phyloP scores from a whole-genome alignment of 495 filamentous ascomycete genomes.

The Aspergillus heteromorphus region DNA sequence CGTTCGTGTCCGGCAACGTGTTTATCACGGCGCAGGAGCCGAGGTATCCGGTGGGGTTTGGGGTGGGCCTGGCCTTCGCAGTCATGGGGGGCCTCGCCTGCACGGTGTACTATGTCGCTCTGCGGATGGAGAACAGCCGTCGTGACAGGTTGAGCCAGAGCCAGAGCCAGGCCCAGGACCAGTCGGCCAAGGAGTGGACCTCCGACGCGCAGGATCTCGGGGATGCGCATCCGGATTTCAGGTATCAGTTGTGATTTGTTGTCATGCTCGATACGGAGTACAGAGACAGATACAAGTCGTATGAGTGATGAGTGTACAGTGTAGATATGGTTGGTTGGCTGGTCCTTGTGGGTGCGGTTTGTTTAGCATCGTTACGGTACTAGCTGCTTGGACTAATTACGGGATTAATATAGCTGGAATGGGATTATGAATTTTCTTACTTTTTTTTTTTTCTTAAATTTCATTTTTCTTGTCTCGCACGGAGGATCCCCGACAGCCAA shows the following conservation, averaged over 20 bases:
- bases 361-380: too few relatives aligned
- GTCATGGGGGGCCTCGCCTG: constrained; percentile 44
- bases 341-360: too few relatives aligned
- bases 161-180: constrained; percentile 28
- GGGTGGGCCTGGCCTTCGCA: constrained; percentile 42
- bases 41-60: constrained; percentile 45
- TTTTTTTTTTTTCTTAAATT: too few relatives aligned
- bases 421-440: too few relatives aligned
- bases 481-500: too few relatives aligned
- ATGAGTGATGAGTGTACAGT: too few relatives aligned
- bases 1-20: constrained; percentile 50
- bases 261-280: too few relatives aligned
- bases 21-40: constrained; percentile 46
- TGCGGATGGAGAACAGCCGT: constrained; percentile 43
- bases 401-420: too few relatives aligned
- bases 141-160: constrained; percentile 35
- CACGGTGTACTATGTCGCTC: constrained; percentile 35
- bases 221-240: constrained; percentile 54
- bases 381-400: too few relatives aligned
- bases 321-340: too few relatives aligned
- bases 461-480: too few relatives aligned
- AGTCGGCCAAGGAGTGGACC: constrained; percentile 47
- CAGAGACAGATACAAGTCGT: too few relatives aligned
- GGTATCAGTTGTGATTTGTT: constrained; percentile 30
- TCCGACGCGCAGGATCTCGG: constrained; percentile 51